Evolutionary conservation across 352 stramenopile species (phyloP), one percentile per base, ranked within the genome.

Genomic region (Phytophthora syringae): DNA sequence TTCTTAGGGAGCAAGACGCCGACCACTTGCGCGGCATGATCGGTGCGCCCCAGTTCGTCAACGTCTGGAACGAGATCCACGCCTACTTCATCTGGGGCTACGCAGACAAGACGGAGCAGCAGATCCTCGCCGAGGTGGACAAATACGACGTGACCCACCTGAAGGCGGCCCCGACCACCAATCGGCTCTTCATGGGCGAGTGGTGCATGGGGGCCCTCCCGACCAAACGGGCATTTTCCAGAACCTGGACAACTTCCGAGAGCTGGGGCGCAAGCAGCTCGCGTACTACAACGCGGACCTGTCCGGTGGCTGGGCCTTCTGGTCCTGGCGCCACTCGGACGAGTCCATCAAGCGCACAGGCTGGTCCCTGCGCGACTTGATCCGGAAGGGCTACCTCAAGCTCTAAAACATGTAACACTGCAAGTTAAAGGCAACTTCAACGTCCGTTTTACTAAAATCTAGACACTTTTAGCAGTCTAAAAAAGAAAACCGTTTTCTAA

Each of bases 51-150:
- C 45, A 62, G 43, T 86, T 78, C 59, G 45, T 48, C 24, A 87
- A 89, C 44, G 70, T 91, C 11, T 91, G 82, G 78, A 67, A 80
- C 57, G 80, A 89, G 48, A 74, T 74, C 37, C 80, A 87, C 60
- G 21, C 63, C 13, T 89, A 88, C 67, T 87, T 80, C 64, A 74
- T 77, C 13, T 80, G 68, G 57, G 79, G 64, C 7, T 84, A 70
- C 39, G 67, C 67, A 13, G 37, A 44, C 30, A 32, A 60, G 12
- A 70, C 18, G 20, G 72, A 82, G 36, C 24, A 45, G 18, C 34
- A 51, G 22, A 30, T 79, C 1, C 37, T 74, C 0, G 20, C 56
- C 16, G 53, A 67, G 1, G 40, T 75, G 20, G 61, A 73, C 36
- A 61, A 10, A 11, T 79, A 79, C 50, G 36, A 16, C 27, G n/a